Base-by-base conservation (phyloP, 176 grass and related monocot genomes). In the Oryza longistaminata region DNA sequence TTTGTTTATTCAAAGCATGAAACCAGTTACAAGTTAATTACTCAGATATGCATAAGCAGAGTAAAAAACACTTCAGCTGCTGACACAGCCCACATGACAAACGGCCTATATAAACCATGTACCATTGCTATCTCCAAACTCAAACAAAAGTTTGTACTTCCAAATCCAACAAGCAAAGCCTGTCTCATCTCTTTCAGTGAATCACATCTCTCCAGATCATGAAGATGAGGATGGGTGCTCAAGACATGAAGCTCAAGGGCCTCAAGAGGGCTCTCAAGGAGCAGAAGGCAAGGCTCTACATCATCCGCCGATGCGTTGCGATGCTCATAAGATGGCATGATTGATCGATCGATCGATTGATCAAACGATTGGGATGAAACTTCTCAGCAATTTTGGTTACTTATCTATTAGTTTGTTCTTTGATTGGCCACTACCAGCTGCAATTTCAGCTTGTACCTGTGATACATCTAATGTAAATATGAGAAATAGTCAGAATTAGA, bases 311-410 rank as follows among this genome's bases (percentile, higher is more conserved):
- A 31, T 92, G 90, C 11, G 74, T 95, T 9, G 35, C 79, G 1
- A 90, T 95, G 90, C 90, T 95, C 74, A 74, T 95, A 49, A 87
- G 53, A 14, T 88, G 87, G 84, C 73, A 83, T 69, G 90, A 92
- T 69, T 90, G 77, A 94, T 49, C 10, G 46, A 85, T 75, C 14
- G 46, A 85, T 75, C 48, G 46, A 85, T 75, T 35, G 6, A 50
- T 64, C 80, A 65, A 81, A 2, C 19, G 5, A 31, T 66, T 27
- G 2, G 25, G 45, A 82, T 15, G 2, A 2, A 25, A 55, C 27
- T n/a, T 76, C 58, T 66, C 26, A 1, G 9, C 17, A 33, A 25
- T 12, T 45, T 26, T 16, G 22, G 6, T 29, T 68, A n/a, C 81
- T 73, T 66, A 14, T 62, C 26, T 78, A 21, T 48, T 66, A 68